These are phyloP conservation scores for Russula abietina DNA, from an alignment of 768 basidiomycete genomes.

Conservation along the genomic window DNA sequence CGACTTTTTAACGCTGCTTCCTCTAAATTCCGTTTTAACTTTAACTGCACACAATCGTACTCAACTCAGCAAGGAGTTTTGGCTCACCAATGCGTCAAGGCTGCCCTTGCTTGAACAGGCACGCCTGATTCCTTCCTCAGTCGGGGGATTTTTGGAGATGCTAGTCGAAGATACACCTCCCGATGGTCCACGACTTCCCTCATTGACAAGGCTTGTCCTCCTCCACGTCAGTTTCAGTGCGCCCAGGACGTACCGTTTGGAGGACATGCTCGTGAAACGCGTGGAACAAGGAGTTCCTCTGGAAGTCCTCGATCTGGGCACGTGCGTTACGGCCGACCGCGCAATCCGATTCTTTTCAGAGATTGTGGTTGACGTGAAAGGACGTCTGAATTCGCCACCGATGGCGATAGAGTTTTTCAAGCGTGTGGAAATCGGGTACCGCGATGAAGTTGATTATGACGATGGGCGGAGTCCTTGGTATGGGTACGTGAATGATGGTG, in stretches of 20 bases:
- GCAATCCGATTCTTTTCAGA: conserved; percentile 26
- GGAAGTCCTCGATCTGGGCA: not conserved
- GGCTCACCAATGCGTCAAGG: not conserved
- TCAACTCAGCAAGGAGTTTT: not conserved
- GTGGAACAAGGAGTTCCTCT: not conserved
- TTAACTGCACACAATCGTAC: not conserved
- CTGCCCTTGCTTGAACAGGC: not conserved
- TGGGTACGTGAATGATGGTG: too few species aligned
- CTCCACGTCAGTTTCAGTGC: not conserved
- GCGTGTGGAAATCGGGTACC: too few species aligned
- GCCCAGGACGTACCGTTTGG: too few species aligned
- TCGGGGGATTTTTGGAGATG: not conserved
- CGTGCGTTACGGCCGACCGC: not conserved
- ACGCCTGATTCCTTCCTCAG: not conserved
- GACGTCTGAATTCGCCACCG: not conserved
- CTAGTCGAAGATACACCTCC: not conserved
- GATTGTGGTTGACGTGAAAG: not conserved
- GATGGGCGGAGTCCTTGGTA: too few species aligned
- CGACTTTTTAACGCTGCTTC: not conserved
- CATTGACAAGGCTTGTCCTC: not conserved
- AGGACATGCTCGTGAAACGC: not conserved
- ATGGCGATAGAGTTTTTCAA: too few species aligned
- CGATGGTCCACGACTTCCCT: not conserved
- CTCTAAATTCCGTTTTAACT: not conserved
- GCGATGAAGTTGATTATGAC: too few species aligned